Conservation (phyloP, 805 yeast genomes). For the Candida taoyuanica region DNA sequence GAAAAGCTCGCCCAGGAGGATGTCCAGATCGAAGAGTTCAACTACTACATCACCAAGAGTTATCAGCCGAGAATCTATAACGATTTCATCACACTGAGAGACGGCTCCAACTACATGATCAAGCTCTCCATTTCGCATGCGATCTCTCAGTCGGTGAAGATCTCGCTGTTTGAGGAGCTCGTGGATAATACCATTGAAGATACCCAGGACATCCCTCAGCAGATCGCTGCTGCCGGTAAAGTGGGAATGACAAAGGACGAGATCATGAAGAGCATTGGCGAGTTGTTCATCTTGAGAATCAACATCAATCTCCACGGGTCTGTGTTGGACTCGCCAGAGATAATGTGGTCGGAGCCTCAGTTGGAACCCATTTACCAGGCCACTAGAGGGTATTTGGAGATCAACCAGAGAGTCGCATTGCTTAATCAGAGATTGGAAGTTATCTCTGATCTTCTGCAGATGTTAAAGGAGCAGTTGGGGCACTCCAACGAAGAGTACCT, state of each 20-base stretch:
- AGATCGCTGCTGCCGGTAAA: constrained; percentile 90
- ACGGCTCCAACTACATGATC: constrained; percentile 84
- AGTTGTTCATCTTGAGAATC: constrained; percentile 80
- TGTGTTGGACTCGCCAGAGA: constrained; percentile 92
- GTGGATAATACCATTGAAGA: constrained; percentile 97
- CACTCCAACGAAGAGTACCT: constrained; percentile 91
- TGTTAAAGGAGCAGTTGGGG: constrained; percentile 95
- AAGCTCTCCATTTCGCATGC: constrained; percentile 94
- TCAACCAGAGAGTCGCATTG: constrained; percentile 87
- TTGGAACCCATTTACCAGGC: constrained; percentile 97
- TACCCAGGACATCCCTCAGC: constrained; percentile 95
- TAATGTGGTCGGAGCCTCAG: constrained; percentile 99
- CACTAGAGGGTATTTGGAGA: constrained; percentile 90
- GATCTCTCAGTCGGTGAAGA: constrained; percentile 91
- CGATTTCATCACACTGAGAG: constrained; percentile 89
- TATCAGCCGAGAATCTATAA: constrained; percentile 95
- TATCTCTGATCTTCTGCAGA: constrained; percentile 85
- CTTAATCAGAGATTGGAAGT: constrained; percentile 92
- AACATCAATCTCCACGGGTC: constrained; percentile 82
- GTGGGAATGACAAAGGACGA: constrained; percentile 92
- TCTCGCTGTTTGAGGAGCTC: constrained; percentile 90
- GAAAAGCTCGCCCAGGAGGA: constrained; percentile 91
- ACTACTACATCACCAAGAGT: constrained; percentile 87
- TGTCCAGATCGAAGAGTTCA: constrained; percentile 90
- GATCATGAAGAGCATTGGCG: constrained; percentile 97